Evolutionary conservation across 139 green algal genomes (phyloP).

Genomic region (Tetraselmis chui): DNA sequence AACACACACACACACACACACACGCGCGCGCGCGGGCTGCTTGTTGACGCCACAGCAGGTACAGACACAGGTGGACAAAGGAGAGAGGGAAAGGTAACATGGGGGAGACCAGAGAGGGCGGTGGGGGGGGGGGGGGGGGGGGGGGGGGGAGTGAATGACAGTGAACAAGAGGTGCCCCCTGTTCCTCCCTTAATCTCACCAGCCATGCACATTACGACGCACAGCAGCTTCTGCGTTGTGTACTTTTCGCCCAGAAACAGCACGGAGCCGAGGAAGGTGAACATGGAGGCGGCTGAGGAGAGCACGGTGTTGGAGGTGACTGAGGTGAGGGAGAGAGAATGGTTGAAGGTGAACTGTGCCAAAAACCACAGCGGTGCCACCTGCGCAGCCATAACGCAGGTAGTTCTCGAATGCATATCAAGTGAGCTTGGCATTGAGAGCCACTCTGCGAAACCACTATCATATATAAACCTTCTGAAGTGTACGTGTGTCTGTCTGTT

Average conservation of each 20-base stretch:
- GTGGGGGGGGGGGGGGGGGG: too few relatives aligned
- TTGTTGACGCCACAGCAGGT: too few relatives aligned
- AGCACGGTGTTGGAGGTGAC: slow-evolving; percentile 97
- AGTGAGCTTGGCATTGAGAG: too few relatives aligned
- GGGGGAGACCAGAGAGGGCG: too few relatives aligned
- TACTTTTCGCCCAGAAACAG: slow-evolving; percentile 41
- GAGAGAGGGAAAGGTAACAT: background rate
- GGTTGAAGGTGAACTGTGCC: slow-evolving; percentile 88
- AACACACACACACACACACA: too few relatives aligned
- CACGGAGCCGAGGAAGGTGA: slow-evolving; percentile 78
- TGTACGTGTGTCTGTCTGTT: too few relatives aligned
- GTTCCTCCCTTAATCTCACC: slow-evolving; percentile 41
- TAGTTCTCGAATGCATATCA: too few relatives aligned
- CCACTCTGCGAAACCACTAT: too few relatives aligned
- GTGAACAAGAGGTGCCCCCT: too few relatives aligned
- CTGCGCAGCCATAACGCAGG: slow-evolving; percentile 3
- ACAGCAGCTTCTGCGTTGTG: slow-evolving; percentile 52
- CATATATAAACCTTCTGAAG: too few relatives aligned
- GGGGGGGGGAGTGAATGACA: too few relatives aligned
- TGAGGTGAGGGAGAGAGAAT: slow-evolving; percentile 64
- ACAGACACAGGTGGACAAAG: background rate
- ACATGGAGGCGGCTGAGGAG: slow-evolving; percentile 72
- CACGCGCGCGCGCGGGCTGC: too few relatives aligned
- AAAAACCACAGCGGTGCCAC: slow-evolving; percentile 84
- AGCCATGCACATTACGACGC: slow-evolving; percentile 57